Conservation (phyloP, 2,329 filamentous ascomycete species). For the Stachybotrys elegans region DNA sequence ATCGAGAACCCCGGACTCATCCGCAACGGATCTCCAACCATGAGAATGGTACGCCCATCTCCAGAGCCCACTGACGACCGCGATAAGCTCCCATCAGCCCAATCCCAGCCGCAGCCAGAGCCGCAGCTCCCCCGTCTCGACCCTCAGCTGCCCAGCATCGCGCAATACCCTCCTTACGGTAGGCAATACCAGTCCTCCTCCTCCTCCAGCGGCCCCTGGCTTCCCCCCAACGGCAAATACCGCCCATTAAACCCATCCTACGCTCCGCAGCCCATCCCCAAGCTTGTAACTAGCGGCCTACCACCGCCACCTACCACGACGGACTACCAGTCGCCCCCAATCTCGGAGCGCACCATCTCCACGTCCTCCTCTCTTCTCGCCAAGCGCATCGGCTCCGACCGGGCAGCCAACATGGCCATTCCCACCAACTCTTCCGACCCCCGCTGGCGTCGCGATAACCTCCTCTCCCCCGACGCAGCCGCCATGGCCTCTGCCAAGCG, state of each 20-base stretch:
- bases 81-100: slow-evolving; percentile 13
- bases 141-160: neutral
- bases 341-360: slow-evolving; percentile 19
- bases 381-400: slow-evolving; percentile 46
- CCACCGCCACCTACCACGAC: slow-evolving; percentile 7
- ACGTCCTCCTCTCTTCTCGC: slow-evolving; percentile 41
- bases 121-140: neutral
- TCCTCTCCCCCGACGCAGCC: slow-evolving; percentile 4
- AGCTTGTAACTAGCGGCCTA: neutral
- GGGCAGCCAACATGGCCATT: slow-evolving; percentile 41
- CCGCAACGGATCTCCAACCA: slow-evolving; percentile 25
- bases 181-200: neutral
- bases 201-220: slow-evolving; percentile 1
- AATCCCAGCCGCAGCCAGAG: slow-evolving; percentile 4
- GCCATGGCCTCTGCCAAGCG: neutral
- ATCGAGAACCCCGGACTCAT: slow-evolving; percentile 15
- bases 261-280: slow-evolving; percentile 8
- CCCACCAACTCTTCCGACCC: slow-evolving; percentile 12
- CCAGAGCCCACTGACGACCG: slow-evolving; percentile 21
- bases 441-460: slow-evolving; percentile 13
- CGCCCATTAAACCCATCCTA: slow-evolving; percentile 17
- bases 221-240: slow-evolving; percentile 3
- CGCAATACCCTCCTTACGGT: neutral
- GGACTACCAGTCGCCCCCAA: slow-evolving; percentile 7
- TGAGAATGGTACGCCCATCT: slow-evolving; percentile 31